Conservation (phyloP, 305 asterid genomes). For the Solanum chacoense region DNA sequence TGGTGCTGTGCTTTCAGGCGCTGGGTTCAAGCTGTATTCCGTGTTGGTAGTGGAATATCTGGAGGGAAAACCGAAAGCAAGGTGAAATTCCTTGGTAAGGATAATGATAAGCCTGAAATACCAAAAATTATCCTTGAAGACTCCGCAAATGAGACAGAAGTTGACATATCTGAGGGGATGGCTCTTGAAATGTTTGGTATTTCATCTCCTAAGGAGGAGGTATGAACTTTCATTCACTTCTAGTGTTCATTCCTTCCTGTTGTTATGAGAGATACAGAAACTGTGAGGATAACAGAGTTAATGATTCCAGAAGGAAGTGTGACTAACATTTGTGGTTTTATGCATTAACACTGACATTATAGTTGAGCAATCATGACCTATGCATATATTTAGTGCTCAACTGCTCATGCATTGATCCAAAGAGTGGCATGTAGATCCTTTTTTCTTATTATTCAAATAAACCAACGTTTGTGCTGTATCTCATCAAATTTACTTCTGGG, state of each 20-base stretch:
- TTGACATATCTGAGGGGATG: constrained; percentile 73
- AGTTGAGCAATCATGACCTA: neutral
- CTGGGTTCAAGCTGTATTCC: constrained; percentile 95
- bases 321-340: neutral
- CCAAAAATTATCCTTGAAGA: constrained; percentile 17
- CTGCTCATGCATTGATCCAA: neutral
- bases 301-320: neutral
- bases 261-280: neutral
- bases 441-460: neutral
- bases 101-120: constrained; percentile 12
- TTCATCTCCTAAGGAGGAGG: constrained; percentile 61
- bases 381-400: neutral
- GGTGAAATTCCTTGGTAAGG: constrained; percentile 7
- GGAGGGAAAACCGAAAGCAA: constrained; percentile 11
- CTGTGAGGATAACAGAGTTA: neutral
- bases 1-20: constrained; percentile 40
- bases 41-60: constrained; percentile 15
- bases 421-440: neutral
- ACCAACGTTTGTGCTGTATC: neutral
- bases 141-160: constrained; percentile 24
- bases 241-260: neutral
- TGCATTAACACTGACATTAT: neutral
- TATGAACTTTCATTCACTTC: constrained; percentile 12
- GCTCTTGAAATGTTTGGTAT: constrained; percentile 67
- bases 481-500: neutral